These are phyloP conservation scores for Fragilaria crotonensis DNA, from an alignment of 108 stramenopile species.

Conservation along the genomic window DNA sequence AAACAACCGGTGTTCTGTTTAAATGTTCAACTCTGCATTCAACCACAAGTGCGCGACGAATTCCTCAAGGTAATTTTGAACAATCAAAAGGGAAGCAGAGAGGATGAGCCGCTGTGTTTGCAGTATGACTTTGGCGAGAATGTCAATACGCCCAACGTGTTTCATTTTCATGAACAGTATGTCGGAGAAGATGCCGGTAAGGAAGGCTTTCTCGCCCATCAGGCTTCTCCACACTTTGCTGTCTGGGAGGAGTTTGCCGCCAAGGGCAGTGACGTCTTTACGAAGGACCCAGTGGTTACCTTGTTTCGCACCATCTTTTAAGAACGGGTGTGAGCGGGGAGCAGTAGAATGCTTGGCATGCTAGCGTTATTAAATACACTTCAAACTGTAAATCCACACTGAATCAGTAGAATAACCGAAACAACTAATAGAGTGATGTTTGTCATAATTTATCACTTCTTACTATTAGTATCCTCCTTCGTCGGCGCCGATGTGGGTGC, in stretches of 20 bases:
- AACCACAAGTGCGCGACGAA: conserved; percentile 26
- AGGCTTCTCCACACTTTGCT: conserved; percentile 29
- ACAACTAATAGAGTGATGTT: too few relatives aligned
- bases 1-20: conserved; percentile 17
- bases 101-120: conserved; percentile 29
- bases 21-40: conserved; percentile 30
- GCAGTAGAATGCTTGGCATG: too few relatives aligned
- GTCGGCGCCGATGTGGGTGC: too few relatives aligned
- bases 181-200: conserved; percentile 26
- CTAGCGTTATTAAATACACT: too few relatives aligned
- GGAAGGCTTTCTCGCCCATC: conserved; percentile 47
- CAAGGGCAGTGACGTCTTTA: conserved; percentile 22
- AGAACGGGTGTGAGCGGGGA: too few relatives aligned
- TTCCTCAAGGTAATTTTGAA: conserved; percentile 34
- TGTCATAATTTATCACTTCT: too few relatives aligned
- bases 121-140: conserved; percentile 41
- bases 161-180: conserved; percentile 50
- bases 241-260: conserved; percentile 47
- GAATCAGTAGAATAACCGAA: too few relatives aligned
- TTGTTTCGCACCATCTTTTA: conserved; percentile 25
- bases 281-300: conserved; percentile 25
- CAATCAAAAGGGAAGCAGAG: conserved; percentile 32
- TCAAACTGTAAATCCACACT: too few relatives aligned
- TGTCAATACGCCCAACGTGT: conserved; percentile 13
- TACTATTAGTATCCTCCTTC: too few relatives aligned